phyloP scores from a whole-genome alignment of 2,329 filamentous ascomycete species.

The Ceratocystis destructans region DNA sequence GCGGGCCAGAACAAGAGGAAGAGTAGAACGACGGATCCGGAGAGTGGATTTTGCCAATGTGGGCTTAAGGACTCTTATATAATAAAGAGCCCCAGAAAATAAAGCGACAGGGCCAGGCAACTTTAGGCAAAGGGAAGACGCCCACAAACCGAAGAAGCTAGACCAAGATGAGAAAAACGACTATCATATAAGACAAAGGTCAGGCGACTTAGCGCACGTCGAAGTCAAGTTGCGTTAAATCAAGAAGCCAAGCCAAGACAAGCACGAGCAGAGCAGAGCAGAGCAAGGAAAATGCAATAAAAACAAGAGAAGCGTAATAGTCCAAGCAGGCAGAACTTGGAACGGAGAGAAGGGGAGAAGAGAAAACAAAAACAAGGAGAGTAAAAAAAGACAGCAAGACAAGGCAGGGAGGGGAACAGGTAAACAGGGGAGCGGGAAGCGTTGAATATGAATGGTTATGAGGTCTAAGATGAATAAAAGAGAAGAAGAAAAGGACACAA shows the following conservation, averaged over 20 bases:
- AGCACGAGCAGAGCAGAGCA: neutral
- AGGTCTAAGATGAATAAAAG: neutral
- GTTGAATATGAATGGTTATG: too few relatives aligned
- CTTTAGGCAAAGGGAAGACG: neutral
- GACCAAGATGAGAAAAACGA: constrained; percentile 1
- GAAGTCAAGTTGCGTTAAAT: neutral
- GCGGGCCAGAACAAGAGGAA: neutral
- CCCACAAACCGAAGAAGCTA: neutral
- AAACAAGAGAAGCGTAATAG: neutral
- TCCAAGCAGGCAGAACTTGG: neutral
- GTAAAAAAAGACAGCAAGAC: neutral
- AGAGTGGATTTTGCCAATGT: neutral
- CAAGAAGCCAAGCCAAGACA: neutral
- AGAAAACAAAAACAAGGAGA: neutral
- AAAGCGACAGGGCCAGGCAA: neutral
- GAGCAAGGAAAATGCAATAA: neutral
- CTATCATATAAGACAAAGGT: constrained; percentile 4
- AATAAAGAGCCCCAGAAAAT: neutral
- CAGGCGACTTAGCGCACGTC: neutral
- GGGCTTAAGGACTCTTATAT: constrained; percentile 1
- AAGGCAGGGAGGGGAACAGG: neutral
- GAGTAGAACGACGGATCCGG: neutral
- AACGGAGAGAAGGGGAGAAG: neutral
- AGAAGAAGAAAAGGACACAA: neutral
- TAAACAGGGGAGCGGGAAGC: neutral